Base-by-base conservation (phyloP, 441 rosid species). In the Isatis lusitanica region DNA sequence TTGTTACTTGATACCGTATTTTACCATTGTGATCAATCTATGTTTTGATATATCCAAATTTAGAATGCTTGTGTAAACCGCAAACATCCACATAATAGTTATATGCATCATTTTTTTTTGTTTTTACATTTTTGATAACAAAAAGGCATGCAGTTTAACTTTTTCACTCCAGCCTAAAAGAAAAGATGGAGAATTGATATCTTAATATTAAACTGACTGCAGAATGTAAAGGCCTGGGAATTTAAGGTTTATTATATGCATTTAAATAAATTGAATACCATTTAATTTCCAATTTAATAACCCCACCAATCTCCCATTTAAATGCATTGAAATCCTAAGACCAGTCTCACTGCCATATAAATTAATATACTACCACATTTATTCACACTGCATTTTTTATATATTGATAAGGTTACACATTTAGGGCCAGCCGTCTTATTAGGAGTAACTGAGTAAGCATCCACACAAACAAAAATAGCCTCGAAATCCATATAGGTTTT, bases 171-270 rank as follows among this genome's bases (percentile, higher is more conserved):
- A 59, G 6, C 43, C 9, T n/a, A n/a, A 55, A 28, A 13, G 11
- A 12, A 17, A 56, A 62, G 15, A 46, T 2, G 17, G 31, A 44
- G 16, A 64, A 13, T 11, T 31, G 4, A 47, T 7, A 47, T 50
- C 47, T 9, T 9, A 26, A 40, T 26, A 56, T 46, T 60, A 70
- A 56, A 44, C 53, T 2, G 28, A 39, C 42, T 66, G 63, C 72
- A 58, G 36, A 50, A 51, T 33, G 73, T 65, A 70, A 59, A 58
- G 66, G 40, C 13, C 50, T 58, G 47, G 35, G 69, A 59, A 66
- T 71, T 77, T 77, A 77, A 77, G 80, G 80, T 77, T 77, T 65
- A 21, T 24, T 15, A 24, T 17, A 53, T 58, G 52, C 76, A 35
- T 64, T 50, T 12, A 40, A 18, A 36, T 24, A 24, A 47, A 26